Conservation (phyloP, 1,139 yeast species). For the Kodamaea sp. region DNA sequence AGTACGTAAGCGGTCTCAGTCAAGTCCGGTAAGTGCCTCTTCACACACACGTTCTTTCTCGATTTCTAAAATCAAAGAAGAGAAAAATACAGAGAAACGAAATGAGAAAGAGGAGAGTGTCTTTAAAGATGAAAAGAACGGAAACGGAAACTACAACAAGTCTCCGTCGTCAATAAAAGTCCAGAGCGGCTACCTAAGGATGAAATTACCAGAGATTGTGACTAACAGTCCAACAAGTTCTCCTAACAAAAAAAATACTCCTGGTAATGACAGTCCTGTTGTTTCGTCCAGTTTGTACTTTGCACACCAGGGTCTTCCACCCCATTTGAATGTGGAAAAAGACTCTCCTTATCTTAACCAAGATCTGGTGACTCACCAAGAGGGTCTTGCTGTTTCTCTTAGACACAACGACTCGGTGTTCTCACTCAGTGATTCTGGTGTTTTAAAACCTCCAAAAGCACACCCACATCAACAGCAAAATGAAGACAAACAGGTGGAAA, state of each 20-base stretch:
- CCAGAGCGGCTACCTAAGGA: too few species aligned
- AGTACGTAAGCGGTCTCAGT: conserved; percentile 27
- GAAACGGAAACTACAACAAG: too few species aligned
- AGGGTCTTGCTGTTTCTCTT: conserved; percentile 35
- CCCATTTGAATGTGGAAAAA: conserved; percentile 34
- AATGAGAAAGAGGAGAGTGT: too few species aligned
- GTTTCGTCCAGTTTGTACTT: conserved; percentile 50
- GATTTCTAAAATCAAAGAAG: too few species aligned
- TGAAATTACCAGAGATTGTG: conserved; percentile 11
- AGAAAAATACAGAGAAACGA: too few species aligned
- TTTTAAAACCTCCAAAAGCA: conserved; percentile 27
- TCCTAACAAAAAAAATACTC: not conserved
- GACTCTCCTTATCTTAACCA: conserved; percentile 3
- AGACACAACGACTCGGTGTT: conserved; percentile 48
- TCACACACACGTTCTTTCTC: conserved; percentile 6
- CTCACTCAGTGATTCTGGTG: conserved; percentile 24
- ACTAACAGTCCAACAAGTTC: conserved; percentile 7
- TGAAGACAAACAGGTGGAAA: not conserved
- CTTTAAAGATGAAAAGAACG: too few species aligned
- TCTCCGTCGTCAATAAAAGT: conserved; percentile 12
- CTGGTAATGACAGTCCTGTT: conserved; percentile 25
- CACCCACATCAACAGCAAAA: conserved; percentile 11
- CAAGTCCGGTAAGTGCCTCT: conserved; percentile 20
- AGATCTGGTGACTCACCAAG: conserved; percentile 5
- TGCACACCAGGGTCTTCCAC: conserved; percentile 58